Conservation (phyloP, 23 red algal genomes). For the Cyanidium caldarium region DNA sequence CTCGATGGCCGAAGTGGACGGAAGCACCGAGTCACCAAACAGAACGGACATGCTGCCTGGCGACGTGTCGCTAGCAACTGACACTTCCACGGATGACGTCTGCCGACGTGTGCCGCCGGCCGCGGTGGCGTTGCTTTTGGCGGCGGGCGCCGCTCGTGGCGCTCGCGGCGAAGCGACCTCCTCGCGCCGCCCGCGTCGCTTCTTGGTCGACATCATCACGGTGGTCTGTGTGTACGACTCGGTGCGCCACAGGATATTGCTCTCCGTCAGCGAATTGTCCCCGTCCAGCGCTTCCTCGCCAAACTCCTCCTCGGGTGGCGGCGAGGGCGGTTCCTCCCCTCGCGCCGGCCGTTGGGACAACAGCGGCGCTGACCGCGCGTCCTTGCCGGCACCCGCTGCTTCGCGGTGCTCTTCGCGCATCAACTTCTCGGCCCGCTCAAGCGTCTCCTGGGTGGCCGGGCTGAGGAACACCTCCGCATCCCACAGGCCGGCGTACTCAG, state of each 20-base stretch:
- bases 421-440: background rate
- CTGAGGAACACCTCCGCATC: background rate
- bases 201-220: background rate
- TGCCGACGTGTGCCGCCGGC: too few relatives aligned
- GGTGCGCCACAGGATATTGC: background rate
- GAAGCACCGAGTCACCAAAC: too few relatives aligned
- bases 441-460: background rate
- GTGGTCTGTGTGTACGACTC: background rate
- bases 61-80: too few relatives aligned
- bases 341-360: background rate
- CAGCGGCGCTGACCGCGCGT: background rate
- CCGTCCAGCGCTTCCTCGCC: background rate
- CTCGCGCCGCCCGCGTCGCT: too few relatives aligned
- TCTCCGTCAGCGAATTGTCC: background rate
- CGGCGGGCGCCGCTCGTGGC: too few relatives aligned
- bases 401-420: background rate
- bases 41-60: too few relatives aligned
- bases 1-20: too few relatives aligned
- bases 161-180: too few relatives aligned
- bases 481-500: background rate
- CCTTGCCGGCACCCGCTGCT: background rate
- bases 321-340: background rate
- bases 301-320: slow-evolving; percentile 2
- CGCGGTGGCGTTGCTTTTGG: too few relatives aligned
- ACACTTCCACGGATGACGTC: too few relatives aligned